These are phyloP conservation scores for Boletus rubescentipes DNA, from an alignment of 768 basidiomycete genomes.

Conservation along the genomic window DNA sequence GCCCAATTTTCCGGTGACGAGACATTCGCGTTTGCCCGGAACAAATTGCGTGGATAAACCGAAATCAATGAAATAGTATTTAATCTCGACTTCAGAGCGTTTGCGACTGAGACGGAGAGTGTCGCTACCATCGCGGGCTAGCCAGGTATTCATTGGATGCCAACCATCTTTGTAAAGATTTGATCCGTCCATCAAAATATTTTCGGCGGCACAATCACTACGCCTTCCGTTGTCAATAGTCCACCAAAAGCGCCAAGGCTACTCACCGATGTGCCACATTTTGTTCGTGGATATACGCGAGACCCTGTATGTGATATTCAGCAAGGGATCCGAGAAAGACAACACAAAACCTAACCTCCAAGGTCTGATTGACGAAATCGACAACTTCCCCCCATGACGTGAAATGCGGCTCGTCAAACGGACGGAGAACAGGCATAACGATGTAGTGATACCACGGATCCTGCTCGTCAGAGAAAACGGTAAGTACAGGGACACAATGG, in stretches of 20 bases:
- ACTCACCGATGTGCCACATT: slow-evolving; percentile 37
- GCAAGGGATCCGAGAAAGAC: too few species aligned
- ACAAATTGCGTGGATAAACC: slow-evolving; percentile 30
- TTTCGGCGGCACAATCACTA: slow-evolving; percentile 28
- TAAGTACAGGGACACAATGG: slow-evolving; percentile 24
- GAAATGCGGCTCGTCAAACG: slow-evolving; percentile 24
- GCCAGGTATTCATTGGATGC: slow-evolving; percentile 20
- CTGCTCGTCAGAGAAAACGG: slow-evolving; percentile 11
- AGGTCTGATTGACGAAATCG: slow-evolving; percentile 28
- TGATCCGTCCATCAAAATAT: slow-evolving; percentile 34
- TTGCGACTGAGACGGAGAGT: slow-evolving; percentile 19
- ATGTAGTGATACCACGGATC: slow-evolving; percentile 20
- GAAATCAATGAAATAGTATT: slow-evolving; percentile 39
- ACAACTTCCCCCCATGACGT: slow-evolving; percentile 24
- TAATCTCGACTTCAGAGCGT: slow-evolving; percentile 26
- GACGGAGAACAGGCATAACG: slow-evolving; percentile 30
- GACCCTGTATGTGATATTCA: slow-evolving; percentile 22
- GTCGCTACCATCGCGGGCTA: slow-evolving; percentile 11
- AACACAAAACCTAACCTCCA: slow-evolving; percentile 20
- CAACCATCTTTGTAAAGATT: slow-evolving; percentile 27
- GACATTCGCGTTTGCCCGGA: background rate
- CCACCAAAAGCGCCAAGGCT: accelerated
- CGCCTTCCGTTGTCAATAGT: background rate
- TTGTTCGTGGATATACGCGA: slow-evolving; percentile 36
- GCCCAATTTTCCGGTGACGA: slow-evolving; percentile 4